Evolutionary conservation across 2,329 filamentous ascomycete genomes (phyloP).

Genomic region (Rhynchosporium graminicola): DNA sequence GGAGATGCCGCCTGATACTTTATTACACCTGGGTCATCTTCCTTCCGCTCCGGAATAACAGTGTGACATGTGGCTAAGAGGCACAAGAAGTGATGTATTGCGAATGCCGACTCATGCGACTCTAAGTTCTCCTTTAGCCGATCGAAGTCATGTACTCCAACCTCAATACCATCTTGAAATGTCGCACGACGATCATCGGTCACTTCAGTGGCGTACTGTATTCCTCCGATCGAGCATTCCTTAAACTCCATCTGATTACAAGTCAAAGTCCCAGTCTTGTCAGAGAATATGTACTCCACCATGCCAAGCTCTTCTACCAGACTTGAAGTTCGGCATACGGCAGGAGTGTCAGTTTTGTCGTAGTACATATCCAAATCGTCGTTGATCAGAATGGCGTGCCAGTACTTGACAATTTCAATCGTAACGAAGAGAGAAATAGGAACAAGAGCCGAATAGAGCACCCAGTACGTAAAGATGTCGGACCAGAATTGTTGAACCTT

Average conservation of each 20-base stretch:
- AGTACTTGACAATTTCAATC: conserved; percentile 96
- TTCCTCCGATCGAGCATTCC: conserved; percentile 87
- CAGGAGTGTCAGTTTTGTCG: conserved; percentile 90
- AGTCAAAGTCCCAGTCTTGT: conserved; percentile 97
- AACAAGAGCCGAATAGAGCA: conserved; percentile 92
- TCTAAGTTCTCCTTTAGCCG: conserved; percentile 60
- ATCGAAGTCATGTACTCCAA: conserved; percentile 70
- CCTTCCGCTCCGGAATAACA: conserved; percentile 87
- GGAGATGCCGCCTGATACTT: conserved; percentile 98
- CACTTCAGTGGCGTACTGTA: conserved; percentile 91
- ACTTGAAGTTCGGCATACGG: conserved; percentile 93
- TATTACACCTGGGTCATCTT: conserved; percentile 76
- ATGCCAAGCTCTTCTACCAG: conserved; percentile 96
- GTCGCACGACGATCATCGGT: conserved; percentile 86
- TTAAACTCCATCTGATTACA: conserved; percentile 99
- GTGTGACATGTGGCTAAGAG: conserved; percentile 92
- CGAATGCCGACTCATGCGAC: conserved; percentile 56
- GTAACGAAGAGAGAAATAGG: conserved; percentile 98
- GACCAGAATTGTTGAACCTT: conserved; percentile 82
- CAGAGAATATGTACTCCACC: conserved; percentile 98
- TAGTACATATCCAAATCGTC: conserved; percentile 98
- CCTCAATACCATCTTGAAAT: conserved; percentile 73
- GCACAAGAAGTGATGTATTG: conserved; percentile 81
- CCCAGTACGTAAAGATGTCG: conserved; percentile 98
- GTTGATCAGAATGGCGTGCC: conserved; percentile 95